Conservation (phyloP, 2,329 filamentous ascomycete species). For the Diaporthe helianthi region DNA sequence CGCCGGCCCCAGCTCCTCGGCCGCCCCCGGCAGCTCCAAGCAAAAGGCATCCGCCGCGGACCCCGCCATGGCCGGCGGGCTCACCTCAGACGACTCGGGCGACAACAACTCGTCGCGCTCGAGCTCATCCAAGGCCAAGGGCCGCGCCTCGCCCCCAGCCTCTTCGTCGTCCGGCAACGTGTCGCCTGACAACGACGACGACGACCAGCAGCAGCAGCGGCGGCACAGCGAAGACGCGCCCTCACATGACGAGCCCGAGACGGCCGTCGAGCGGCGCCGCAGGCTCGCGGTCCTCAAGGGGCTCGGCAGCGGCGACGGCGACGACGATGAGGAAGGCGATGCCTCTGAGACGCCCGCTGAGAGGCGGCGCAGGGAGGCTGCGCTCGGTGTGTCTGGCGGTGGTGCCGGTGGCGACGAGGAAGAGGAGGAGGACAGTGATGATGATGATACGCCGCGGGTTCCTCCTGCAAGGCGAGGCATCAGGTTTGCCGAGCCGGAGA, state of each 20-base stretch:
- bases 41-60: constrained; percentile 2
- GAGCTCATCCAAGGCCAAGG: constrained; percentile 26
- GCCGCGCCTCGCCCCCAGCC: constrained; percentile 8
- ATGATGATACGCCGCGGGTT: constrained; percentile 63
- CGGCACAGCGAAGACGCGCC: constrained; percentile 34
- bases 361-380: constrained; percentile 74
- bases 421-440: constrained; percentile 61
- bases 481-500: constrained; percentile 62
- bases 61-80: not conserved
- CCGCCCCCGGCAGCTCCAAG: not conserved
- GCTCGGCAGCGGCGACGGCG: constrained; percentile 51
- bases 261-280: constrained; percentile 72
- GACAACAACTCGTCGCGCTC: constrained; percentile 15
- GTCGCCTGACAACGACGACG: constrained; percentile 19
- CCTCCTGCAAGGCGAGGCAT: constrained; percentile 63
- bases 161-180: constrained; percentile 19
- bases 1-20: not conserved
- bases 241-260: constrained; percentile 61
- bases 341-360: constrained; percentile 76
- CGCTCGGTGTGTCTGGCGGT: constrained; percentile 64
- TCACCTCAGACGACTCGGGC: not conserved
- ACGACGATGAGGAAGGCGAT: constrained; percentile 50
- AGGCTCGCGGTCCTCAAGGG: constrained; percentile 62
- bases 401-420: constrained; percentile 42
- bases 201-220: too few species aligned